Evolutionary conservation across 2,329 filamentous ascomycete genomes (phyloP), one percentile per base, ranked within the genome.

Genomic region (Colletotrichum spinosum): DNA sequence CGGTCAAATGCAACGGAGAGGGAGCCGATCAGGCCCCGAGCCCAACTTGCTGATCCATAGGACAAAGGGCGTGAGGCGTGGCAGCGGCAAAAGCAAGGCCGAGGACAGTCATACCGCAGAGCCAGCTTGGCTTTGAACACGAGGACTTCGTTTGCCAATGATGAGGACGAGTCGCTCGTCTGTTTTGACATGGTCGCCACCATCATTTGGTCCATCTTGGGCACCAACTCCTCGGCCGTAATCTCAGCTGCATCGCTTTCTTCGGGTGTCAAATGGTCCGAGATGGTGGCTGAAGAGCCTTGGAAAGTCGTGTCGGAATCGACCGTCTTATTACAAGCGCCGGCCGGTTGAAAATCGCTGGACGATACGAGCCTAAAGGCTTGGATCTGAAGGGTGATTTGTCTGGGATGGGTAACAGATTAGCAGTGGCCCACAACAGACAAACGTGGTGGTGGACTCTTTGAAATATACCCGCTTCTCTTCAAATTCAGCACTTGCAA

Each of bases 31-130:
- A 65, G 0, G 2, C 2, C 10, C 0, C 12, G 12, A 1, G 42
- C 41, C 62, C 62, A 65, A 2, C 4, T 33, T 15, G 51, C 38
- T 2, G 35, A 41, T n/a, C 2, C 38, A 1, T 7, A 38, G 9
- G 38, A 25, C 0, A 38, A 15, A 9, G 39, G n/a, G 7, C 38
- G 51, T 1, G 39, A 39, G n/a, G 1, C 13, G 6, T 65, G 62
- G 4, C 62, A 65, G 0, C 48, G 62, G 8, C 62, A 65, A 1
- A 11, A 25, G 6, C 57, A 65, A 10, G 51, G 51, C 37, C 12
- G 4, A 1, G 38, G 39, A n/a, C 62, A 65, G 0, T 9, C 13
- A 0, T n/a, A 6, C 1, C 15, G 6, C 8, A 12, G 7, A 3
- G 37, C 12, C 2, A 55, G 1, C 2, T 45, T 37, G 12, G 17